phyloP scores from a whole-genome alignment of 2,329 filamentous ascomycete species.

The Fusarium papillatum region DNA sequence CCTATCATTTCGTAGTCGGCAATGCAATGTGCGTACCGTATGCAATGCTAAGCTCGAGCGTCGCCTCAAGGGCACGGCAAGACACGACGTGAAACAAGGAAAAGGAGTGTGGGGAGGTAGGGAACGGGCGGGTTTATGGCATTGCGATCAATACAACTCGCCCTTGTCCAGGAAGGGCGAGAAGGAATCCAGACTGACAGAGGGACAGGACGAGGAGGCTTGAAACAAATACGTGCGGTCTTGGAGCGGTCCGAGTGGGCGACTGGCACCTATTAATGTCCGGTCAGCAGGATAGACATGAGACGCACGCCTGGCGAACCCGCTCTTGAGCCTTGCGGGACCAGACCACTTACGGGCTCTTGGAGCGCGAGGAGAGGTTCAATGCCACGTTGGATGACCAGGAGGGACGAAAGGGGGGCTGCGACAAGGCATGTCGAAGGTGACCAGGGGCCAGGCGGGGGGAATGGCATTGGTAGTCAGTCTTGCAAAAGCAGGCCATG shows the following conservation, averaged over 20 bases:
- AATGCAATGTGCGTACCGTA: constrained; percentile 1
- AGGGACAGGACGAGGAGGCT: constrained; percentile 37
- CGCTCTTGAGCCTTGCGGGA: constrained; percentile 41
- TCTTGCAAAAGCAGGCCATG: constrained; percentile 23
- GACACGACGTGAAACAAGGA: constrained; percentile 24
- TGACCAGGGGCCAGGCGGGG: constrained; percentile 38
- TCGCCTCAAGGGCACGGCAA: constrained; percentile 26
- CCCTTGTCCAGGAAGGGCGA: constrained; percentile 42
- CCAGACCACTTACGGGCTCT: constrained; percentile 36
- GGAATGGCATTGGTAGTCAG: constrained; percentile 28
- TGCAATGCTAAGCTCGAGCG: constrained; percentile 16
- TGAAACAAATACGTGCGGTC: constrained; percentile 43
- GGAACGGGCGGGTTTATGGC: constrained; percentile 39
- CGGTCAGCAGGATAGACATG: constrained; percentile 42
- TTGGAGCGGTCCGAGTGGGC: constrained; percentile 38
- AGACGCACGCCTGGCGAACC: constrained; percentile 40
- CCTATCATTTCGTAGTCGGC: constrained; percentile 36
- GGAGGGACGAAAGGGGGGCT: constrained; percentile 39
- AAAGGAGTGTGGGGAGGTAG: constrained; percentile 42
- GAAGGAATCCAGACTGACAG: constrained; percentile 30
- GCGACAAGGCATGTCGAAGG: constrained; percentile 33
- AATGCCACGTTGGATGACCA: constrained; percentile 46
- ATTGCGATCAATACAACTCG: constrained; percentile 41
- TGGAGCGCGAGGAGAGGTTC: constrained; percentile 41
- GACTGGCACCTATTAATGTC: constrained; percentile 46